Evolutionary conservation across 2,329 filamentous ascomycete species (phyloP).

Genomic region (Lachnellula cervina): DNA sequence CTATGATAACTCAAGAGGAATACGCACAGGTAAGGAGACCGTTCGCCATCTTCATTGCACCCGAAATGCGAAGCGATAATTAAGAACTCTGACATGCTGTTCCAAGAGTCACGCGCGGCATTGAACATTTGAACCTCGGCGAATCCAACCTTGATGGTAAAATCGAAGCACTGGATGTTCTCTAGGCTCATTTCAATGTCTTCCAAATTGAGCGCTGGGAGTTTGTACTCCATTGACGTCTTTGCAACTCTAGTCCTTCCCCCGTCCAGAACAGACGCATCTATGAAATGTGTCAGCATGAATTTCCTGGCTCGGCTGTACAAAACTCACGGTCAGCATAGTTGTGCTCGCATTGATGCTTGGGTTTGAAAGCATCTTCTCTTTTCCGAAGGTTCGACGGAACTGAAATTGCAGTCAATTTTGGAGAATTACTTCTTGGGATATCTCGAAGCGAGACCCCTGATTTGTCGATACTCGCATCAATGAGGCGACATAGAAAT

Average conservation of each 20-base stretch:
- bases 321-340: slow-evolving; percentile 16
- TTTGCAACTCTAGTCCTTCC: slow-evolving; percentile 10
- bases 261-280: slow-evolving; percentile 8
- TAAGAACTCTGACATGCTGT: slow-evolving; percentile 4
- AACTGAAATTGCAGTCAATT: slow-evolving; percentile 5
- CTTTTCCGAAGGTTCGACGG: slow-evolving; percentile 4
- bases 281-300: background rate
- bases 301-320: background rate
- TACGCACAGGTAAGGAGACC: slow-evolving; percentile 6
- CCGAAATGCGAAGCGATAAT: slow-evolving; percentile 9
- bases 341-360: slow-evolving; percentile 10
- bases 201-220: slow-evolving; percentile 16
- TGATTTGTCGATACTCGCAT: background rate
- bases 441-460: background rate
- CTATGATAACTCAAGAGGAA: background rate
- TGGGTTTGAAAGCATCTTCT: slow-evolving; percentile 12
- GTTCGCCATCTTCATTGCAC: slow-evolving; percentile 10
- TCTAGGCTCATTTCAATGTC: slow-evolving; percentile 13
- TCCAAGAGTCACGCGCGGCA: slow-evolving; percentile 6
- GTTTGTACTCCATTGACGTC: slow-evolving; percentile 16
- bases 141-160: slow-evolving; percentile 6
- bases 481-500: background rate
- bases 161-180: slow-evolving; percentile 9
- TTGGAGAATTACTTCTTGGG: slow-evolving; percentile 10
- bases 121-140: background rate